Conservation (phyloP, 257 asterid genomes). For the Solanum gracilifrons region DNA sequence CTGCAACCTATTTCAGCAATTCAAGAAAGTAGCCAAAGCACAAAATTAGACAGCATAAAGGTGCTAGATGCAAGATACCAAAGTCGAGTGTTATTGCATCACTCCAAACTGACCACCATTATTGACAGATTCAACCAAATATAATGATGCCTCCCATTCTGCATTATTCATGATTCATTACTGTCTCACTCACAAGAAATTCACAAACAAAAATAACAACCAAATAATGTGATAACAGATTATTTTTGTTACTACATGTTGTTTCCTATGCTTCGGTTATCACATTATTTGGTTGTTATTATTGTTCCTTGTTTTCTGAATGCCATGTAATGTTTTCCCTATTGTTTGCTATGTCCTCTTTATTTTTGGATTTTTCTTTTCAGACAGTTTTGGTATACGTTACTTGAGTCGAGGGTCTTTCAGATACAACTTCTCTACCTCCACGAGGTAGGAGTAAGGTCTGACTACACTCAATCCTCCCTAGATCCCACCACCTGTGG, state of each 20-base stretch:
- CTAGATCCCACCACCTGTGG: no score
- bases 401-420: no score
- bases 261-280: neutral
- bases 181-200: neutral
- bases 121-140: neutral
- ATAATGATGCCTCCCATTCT: neutral
- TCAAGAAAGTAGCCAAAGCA: neutral
- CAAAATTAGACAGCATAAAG: neutral
- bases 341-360: neutral
- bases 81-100: neutral
- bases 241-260: neutral
- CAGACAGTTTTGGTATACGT: neutral
- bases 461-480: no score
- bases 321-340: neutral
- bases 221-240: neutral
- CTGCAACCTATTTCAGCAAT: constrained; percentile 58
- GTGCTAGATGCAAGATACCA: neutral
- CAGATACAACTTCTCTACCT: no score
- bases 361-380: neutral
- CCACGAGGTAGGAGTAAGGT: no score
- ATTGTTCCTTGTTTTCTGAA: no score
- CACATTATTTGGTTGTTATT: neutral
- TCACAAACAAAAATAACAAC: neutral
- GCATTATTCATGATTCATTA: neutral
- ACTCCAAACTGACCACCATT: neutral